Percentiles rank a stretch among this genome's conserved stretches.
phyloP scores from a whole-genome alignment of 768 basidiomycete species.

The Coprinopsis cinerea region DNA sequence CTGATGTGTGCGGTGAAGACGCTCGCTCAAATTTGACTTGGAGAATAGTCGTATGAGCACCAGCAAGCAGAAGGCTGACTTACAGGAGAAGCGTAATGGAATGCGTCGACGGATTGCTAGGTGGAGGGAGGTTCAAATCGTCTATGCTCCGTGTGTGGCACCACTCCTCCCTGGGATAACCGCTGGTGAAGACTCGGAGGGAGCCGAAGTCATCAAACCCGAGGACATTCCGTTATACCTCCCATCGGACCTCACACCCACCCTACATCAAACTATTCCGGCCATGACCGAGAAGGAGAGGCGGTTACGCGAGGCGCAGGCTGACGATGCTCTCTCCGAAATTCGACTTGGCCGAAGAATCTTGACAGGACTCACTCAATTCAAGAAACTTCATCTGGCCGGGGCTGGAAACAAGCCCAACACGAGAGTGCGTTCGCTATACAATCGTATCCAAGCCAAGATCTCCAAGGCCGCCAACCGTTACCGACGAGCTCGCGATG shows the following conservation, averaged over 20 bases:
- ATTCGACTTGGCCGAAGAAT: slow-evolving; percentile 9
- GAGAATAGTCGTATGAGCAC: neutral
- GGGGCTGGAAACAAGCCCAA: slow-evolving; percentile 10
- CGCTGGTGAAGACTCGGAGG: too few relatives aligned
- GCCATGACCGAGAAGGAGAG: neutral
- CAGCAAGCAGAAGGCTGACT: slow-evolving; percentile 1
- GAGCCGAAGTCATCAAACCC: too few relatives aligned
- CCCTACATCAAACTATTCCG: neutral
- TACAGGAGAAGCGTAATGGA: neutral
- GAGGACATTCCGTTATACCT: too few relatives aligned
- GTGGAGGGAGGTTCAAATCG: too few relatives aligned
- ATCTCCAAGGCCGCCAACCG: neutral
- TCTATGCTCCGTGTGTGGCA: too few relatives aligned
- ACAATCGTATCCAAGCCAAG: neutral
- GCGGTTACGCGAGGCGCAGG: slow-evolving; percentile 11
- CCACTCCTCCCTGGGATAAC: too few relatives aligned
- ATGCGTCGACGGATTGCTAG: neutral
- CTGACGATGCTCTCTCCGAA: slow-evolving; percentile 13
- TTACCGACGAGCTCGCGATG: neutral
- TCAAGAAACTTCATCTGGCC: slow-evolving; percentile 10
- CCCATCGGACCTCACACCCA: neutral
- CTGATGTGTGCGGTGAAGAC: too few relatives aligned
- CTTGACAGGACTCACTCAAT: slow-evolving; percentile 7
- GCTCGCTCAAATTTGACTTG: neutral
- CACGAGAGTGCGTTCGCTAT: neutral